These are phyloP conservation scores for Fragilaria radians DNA, from an alignment of 108 stramenopile species.

Conservation along the genomic window DNA sequence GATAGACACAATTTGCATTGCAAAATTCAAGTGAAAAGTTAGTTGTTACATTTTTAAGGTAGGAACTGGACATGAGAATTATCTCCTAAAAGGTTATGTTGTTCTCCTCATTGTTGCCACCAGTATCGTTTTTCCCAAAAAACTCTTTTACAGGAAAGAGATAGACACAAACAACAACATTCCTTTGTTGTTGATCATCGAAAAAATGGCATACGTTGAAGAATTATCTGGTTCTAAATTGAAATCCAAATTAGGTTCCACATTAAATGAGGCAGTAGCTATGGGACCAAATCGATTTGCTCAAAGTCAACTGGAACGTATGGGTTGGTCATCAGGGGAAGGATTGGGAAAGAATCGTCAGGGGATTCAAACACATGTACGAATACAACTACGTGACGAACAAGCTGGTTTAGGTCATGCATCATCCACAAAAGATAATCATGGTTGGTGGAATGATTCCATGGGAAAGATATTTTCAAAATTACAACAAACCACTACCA, in stretches of 20 bases:
- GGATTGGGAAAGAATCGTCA: conserved; percentile 82
- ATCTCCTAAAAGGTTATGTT: no score
- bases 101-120: no score
- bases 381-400: conserved; percentile 71
- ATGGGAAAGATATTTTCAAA: conserved; percentile 74
- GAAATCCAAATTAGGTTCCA: conserved; percentile 38
- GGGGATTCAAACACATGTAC: conserved; percentile 77
- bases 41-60: no score
- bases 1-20: no score
- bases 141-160: no score
- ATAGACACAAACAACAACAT: no score
- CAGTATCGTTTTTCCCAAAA: no score
- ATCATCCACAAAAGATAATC: conserved; percentile 16
- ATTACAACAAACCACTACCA: conserved; percentile 30
- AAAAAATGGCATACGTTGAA: conserved; percentile 1
- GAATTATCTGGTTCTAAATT: conserved; percentile 48
- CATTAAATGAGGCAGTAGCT: conserved; percentile 50
- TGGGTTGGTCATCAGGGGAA: conserved; percentile 89
- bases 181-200: no score
- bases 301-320: conserved; percentile 63
- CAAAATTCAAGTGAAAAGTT: no score
- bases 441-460: conserved; percentile 77
- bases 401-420: conserved; percentile 54
- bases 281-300: conserved; percentile 38
- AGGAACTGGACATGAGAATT: no score